Evolutionary conservation across 495 filamentous ascomycete genomes (phyloP), one percentile per base, ranked within the genome.

Genomic region (Penicillium maclennaniae): DNA sequence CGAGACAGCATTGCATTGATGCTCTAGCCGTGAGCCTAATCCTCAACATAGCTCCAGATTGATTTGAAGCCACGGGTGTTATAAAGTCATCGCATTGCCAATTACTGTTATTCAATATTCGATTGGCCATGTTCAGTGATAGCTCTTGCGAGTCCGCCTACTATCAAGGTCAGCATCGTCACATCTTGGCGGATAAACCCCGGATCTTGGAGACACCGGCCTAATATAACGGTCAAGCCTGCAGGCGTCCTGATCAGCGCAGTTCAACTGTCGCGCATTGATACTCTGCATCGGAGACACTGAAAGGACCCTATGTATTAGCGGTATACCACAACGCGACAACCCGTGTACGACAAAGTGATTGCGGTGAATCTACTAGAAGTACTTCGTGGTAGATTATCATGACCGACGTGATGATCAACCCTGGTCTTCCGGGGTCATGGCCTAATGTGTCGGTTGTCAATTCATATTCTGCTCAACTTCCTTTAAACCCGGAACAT

Each of bases 281-380:
- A 53, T 26, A n/a, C 26, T 16, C 27, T 36, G 28, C 49, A 34
- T 27, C n/a, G 40, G 27, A 37, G 53, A 39, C 25, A 53, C 34
- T 54, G 56, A 61, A 42, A 61, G 52, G 38, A 8, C 15, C 38
- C 36, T n/a, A 46, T 49, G 25, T 45, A 41, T 46, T 16, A 40
- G 46, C 56, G 58, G 61, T 65, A 54, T 36, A 65, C 58, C 36
- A 65, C 61, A 60, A 60, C 58, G 23, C 49, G 56, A 62, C 56
- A 62, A 62, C 53, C 63, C 63, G 63, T 58, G 63, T 67, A 60
- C 63, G 49, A 67, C 63, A 42, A 42, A 49, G 20, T 37, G 63
- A 28, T 61, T 66, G 53, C 63, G 63, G 63, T 65, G 61, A 64
- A 46, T 54, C 39, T 21, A 53, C 31, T 14, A 16, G 19, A 7